Base-by-base conservation (phyloP, 495 filamentous ascomycete genomes). In the Annulohypoxylon maeteangense region DNA sequence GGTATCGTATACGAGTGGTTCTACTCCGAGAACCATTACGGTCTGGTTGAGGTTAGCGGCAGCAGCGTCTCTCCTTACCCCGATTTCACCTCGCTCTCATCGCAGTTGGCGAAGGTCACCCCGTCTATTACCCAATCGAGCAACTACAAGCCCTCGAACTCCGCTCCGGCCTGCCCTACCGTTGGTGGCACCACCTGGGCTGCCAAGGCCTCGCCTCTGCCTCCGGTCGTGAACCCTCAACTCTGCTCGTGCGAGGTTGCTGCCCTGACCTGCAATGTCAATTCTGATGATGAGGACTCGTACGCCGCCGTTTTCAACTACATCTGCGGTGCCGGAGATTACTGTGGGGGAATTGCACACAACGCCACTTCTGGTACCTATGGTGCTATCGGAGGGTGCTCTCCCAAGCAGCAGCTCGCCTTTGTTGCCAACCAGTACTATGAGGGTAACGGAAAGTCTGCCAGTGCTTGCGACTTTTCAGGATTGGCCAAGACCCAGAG, bases 1-100 rank as follows among this genome's bases (percentile, higher is more conserved):
- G 95, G 95, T 76, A 96, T 98, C 71, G 92, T 97, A 38, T 98
- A 98, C 84, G 95, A 95, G 91, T 98, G 95, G 81, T 96, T 95
- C 85, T 85, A 96, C 79, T 92, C 96, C 73, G 84, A 82, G 2
- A 98, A 98, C 82, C 80, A 97, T 74, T 99, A 91, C 76, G 95
- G 94, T 82, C 87, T 98, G 32, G 92, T 96, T 56, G 83, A 83
- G 20, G 78, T 94, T 40, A 76, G 79, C 34, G 87, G 86, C 70
- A 81, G 81, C 70, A 81, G 74, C 7, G 90, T 89, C 62, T 87
- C 79, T 64, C 90, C 85, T 62, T 82, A 91, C 68, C 78, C 85
- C 45, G 92, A 97, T 80, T 98, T 91, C 82, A 87, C 84, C 45
- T 88, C 89, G 51, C 89, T 96, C 64, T 90, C 89, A 64, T 88